Evolutionary conservation across 2,329 filamentous ascomycete genomes (phyloP), one percentile per base, ranked within the genome.

Genomic region (Blastomyces parvus): DNA sequence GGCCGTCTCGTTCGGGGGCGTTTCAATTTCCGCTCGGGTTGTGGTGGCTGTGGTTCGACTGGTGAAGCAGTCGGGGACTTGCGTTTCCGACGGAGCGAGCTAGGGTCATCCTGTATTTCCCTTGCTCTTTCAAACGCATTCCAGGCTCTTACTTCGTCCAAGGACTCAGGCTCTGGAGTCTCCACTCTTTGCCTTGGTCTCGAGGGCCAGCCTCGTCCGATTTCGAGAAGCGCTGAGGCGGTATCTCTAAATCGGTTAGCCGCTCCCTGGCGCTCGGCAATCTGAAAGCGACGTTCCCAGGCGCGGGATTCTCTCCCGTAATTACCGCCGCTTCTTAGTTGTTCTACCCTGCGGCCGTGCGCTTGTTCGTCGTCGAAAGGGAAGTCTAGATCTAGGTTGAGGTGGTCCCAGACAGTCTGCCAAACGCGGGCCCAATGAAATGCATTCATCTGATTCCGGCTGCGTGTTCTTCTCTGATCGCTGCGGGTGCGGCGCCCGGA

Each of bases 51-150:
- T 3, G 84, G 81, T 67, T 91, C 89, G 5, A 80, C 80, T 2
- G 89, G 89, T 7, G 90, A 92, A 13, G 84, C 83, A 14, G 88
- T 89, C 1, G 83, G 80, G 3, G 91, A 95, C 72, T 91, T 94
- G 77, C 96, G 91, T 64, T 89, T 86, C 60, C 80, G 79, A 66
- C 77, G 81, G 59, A 81, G 75, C 58, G 75, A 71, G 40, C 60
- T 66, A 40, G 72, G 67, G 11, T 75, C 72, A 56, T 79, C 81
- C 66, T 88, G 83, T 22, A 84, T 82, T 65, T 92, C 88, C 67
- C 90, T 84, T 53, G 90, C 91, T 73, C 88, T 89, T 69, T 97
- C 92, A 66, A 97, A 87, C 25, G 89, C 91, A 66, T 91, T 90
- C 94, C 93, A 97, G 3, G 93, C 91, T 64, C 86, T 83, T 62